Base-by-base conservation (phyloP, 202 grass and related monocot species). In the Carex sylvatica region DNA sequence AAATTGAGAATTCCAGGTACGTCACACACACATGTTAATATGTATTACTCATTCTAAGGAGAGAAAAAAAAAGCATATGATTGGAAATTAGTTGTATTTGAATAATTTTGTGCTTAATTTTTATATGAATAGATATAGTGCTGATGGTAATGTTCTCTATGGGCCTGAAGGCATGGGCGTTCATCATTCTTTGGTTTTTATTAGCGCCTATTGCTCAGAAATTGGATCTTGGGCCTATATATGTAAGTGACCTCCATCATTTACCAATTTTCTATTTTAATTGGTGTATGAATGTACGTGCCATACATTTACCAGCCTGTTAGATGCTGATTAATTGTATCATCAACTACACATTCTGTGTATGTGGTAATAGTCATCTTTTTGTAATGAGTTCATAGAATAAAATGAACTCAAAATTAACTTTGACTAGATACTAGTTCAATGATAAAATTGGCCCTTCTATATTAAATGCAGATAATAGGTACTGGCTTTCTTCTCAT, bases 131-230 rank as follows among this genome's bases (percentile, higher is more conserved):
- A 82, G 63, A 82, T 82, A 70, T 98, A 58, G 10, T 98, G 85
- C 79, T 98, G 76, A 93, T 98, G 84, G 91, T 66, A 30, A 80
- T 98, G n/a, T 98, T 95, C 76, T 98, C 92, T 36, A 83, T 95
- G 60, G 88, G 84, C 68, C 84, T 93, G 77, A 98, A 93, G 84
- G 82, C 87, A 86, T 98, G 95, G 95, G 67, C 73, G 73, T 60
- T 64, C 63, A 86, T 83, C 11, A 18, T 89, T 52, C 44, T 91
- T 22, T 98, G 95, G 95, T 95, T 98, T 82, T 81, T 88, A 75
- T 79, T 98, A 49, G 92, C 95, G 11, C 95, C 92, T n/a, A 1
- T 91, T 86, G 92, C 95, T 85, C 90, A 94, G 18, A 90, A 74
- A 83, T 93, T 88, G 5, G 71, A 71, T 23, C 5, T 95, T 74